Evolutionary conservation across 148 eudicot species (phyloP).

Genomic region (Nepenthes mirabilis): DNA sequence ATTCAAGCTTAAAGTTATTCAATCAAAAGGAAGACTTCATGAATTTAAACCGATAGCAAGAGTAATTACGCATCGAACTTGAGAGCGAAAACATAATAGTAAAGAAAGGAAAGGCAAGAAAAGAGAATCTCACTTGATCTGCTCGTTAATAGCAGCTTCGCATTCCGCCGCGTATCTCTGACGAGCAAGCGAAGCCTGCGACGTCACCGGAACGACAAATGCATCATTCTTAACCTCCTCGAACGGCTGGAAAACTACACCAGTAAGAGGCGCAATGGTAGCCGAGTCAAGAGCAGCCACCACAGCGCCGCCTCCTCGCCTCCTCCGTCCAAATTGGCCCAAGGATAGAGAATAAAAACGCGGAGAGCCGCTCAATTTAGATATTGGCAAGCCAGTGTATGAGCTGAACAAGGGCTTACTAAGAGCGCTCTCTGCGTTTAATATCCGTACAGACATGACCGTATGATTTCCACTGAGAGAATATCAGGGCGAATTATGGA

Average conservation of each 20-base stretch:
- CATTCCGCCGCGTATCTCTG: slow-evolving; percentile 39
- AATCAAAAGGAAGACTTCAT: no score
- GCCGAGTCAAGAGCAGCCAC: slow-evolving; percentile 8
- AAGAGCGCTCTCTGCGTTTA: no score
- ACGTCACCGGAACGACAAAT: slow-evolving; percentile 36
- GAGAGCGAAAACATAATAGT: no score
- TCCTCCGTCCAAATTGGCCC: slow-evolving; percentile 9
- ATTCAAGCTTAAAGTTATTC: no score
- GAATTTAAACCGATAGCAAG: no score
- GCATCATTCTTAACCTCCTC: slow-evolving; percentile 66
- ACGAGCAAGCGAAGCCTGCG: slow-evolving; percentile 50
- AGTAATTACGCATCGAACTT: no score
- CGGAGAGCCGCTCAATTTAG: background rate
- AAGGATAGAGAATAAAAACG: background rate
- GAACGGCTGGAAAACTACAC: slow-evolving; percentile 66
- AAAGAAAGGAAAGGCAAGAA: no score
- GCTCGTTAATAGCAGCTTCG: slow-evolving; percentile 76
- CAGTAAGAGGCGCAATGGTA: slow-evolving; percentile 20
- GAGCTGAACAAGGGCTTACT: no score
- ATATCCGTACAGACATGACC: no score
- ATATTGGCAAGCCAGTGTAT: no score
- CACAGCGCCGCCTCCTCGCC: slow-evolving; percentile 2
- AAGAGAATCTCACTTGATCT: slow-evolving; percentile 55
- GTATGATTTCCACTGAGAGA: no score
- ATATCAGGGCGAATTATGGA: no score